Evolutionary conservation across 176 grass and related monocot species (phyloP).

Genomic region (Poa annua): DNA sequence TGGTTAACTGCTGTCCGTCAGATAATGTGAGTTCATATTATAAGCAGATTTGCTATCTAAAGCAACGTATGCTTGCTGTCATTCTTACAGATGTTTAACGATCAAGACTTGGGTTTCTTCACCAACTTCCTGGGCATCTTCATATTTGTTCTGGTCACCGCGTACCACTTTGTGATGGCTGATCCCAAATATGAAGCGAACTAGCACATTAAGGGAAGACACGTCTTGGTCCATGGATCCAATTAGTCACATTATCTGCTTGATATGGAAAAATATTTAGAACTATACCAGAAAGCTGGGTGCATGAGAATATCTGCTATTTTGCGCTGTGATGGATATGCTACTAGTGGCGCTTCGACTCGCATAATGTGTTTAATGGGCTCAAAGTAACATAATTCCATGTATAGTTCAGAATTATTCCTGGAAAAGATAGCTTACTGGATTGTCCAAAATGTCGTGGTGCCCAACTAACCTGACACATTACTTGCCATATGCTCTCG

Average conservation of each 20-base stretch:
- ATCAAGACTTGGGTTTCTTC: constrained; percentile 89
- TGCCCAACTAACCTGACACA: neutral
- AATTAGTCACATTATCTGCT: neutral
- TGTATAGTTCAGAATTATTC: neutral
- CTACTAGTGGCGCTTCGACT: constrained; percentile 1
- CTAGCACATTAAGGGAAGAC: neutral
- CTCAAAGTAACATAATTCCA: neutral
- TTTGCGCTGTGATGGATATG: constrained; percentile 16
- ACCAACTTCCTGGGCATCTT: constrained; percentile 91
- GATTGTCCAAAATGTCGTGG: neutral
- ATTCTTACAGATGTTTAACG: constrained; percentile 82
- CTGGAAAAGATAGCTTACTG: neutral
- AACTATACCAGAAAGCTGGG: neutral
- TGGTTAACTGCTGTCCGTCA: neutral
- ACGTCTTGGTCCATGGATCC: neutral
- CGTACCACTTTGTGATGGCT: constrained; percentile 69
- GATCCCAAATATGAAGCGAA: constrained; percentile 1
- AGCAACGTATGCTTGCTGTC: neutral
- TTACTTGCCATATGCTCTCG: neutral
- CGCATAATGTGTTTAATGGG: neutral
- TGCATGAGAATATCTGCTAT: neutral
- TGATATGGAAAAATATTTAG: too few species aligned
- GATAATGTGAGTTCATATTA: neutral
- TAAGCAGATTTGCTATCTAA: constrained; percentile 22
- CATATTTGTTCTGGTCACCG: constrained; percentile 81